These are phyloP conservation scores for Thoreauomyces humboldtii DNA, from an alignment of 192 early-diverging fungal genomes.

Conservation along the genomic window DNA sequence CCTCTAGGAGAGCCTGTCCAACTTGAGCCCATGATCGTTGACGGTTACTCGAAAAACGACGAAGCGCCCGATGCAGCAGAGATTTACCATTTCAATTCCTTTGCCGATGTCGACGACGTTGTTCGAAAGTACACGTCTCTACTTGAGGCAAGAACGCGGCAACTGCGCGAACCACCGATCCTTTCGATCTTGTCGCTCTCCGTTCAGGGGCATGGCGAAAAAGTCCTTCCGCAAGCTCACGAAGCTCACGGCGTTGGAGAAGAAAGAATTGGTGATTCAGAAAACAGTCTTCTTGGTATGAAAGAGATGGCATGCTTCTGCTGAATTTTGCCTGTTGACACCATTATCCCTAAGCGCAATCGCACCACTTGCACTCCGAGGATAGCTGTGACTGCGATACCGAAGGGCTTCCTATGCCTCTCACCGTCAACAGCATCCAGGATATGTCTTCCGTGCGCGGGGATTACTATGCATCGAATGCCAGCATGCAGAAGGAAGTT, in stretches of 20 bases:
- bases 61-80: not conserved
- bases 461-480: not conserved
- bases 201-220: too few species aligned
- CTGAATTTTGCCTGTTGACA: too few species aligned
- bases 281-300: too few species aligned
- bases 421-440: not conserved
- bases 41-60: not conserved
- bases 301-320: too few species aligned
- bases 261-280: too few species aligned
- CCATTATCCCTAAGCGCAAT: too few species aligned
- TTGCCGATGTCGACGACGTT: conserved; percentile 39
- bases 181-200: too few species aligned
- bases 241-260: too few species aligned
- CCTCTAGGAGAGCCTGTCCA: not conserved
- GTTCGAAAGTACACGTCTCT: conserved; percentile 33
- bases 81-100: conserved; percentile 5
- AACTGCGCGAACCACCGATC: conserved; percentile 19
- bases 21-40: conserved; percentile 10
- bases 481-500: conserved; percentile 3
- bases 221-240: too few species aligned
- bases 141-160: conserved; percentile 20
- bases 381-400: not conserved
- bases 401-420: not conserved
- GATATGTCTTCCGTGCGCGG: too few species aligned
- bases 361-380: too few species aligned